These are phyloP conservation scores for Aspergillus versicolor DNA, from an alignment of 2,329 filamentous ascomycete genomes.

Conservation along the genomic window DNA sequence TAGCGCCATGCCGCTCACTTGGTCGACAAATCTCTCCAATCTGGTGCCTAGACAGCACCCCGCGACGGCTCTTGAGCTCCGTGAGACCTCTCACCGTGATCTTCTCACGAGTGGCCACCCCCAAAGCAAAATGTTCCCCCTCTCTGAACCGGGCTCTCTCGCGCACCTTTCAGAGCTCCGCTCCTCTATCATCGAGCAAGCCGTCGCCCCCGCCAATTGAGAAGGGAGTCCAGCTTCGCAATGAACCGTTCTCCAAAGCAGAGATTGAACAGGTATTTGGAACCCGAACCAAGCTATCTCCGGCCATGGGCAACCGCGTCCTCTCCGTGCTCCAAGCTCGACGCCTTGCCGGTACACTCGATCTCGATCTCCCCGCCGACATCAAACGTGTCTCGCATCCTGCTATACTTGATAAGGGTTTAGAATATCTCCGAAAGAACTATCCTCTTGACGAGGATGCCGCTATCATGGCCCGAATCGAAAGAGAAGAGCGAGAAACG, in stretches of 20 bases:
- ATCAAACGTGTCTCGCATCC: conserved; percentile 33
- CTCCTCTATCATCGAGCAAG: conserved; percentile 15
- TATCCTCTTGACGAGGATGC: conserved; percentile 50
- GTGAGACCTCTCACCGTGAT: not conserved
- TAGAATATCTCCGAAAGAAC: conserved; percentile 43
- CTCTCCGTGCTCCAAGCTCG: conserved; percentile 44
- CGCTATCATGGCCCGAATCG: conserved; percentile 47
- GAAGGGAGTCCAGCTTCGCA: conserved; percentile 28
- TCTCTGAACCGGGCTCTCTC: not conserved
- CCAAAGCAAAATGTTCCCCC: no score
- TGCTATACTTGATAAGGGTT: conserved; percentile 34
- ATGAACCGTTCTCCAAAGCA: conserved; percentile 30
- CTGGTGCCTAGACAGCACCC: conserved; percentile 18
- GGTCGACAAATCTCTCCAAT: conserved; percentile 22
- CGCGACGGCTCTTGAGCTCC: conserved; percentile 15
- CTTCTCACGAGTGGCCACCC: not conserved
- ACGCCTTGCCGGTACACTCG: conserved; percentile 45
- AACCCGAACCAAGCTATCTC: conserved; percentile 24
- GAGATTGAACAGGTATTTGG: conserved; percentile 40
- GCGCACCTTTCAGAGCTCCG: conserved; percentile 23
- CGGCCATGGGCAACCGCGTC: conserved; percentile 36
- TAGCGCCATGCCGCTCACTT: conserved; percentile 19
- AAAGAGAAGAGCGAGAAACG: conserved; percentile 38
- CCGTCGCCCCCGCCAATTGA: conserved; percentile 19
- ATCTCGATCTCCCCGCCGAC: conserved; percentile 43